A percentile compares a stretch with the other conserved stretches of the same genome.
phyloP scores from a whole-genome alignment of 2,329 filamentous ascomycete genomes.

The Penicillium sp. region DNA sequence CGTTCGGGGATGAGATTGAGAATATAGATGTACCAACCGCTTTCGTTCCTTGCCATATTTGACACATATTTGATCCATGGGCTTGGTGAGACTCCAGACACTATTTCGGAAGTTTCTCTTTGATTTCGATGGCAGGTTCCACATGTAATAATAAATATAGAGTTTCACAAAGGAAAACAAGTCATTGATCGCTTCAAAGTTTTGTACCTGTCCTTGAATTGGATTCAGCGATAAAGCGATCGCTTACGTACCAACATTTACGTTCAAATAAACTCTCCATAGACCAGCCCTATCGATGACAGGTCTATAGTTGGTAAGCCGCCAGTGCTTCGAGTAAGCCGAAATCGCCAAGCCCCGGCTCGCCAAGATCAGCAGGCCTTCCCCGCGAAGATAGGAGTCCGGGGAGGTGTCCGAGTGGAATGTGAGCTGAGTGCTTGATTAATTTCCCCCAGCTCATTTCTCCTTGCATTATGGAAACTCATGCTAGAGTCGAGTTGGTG shows the following conservation, averaged over 20 bases:
- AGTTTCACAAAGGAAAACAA: background rate
- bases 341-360: background rate
- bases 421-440: background rate
- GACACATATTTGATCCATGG: background rate
- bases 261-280: background rate
- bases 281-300: background rate
- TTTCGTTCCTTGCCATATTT: slow-evolving; percentile 6
- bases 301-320: background rate
- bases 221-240: background rate
- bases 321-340: background rate
- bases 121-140: background rate
- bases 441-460: background rate
- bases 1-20: background rate
- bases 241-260: background rate
- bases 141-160: background rate
- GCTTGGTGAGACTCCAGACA: background rate
- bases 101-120: background rate
- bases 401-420: background rate
- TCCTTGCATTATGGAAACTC: background rate
- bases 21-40: slow-evolving; percentile 6
- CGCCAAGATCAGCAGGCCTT: background rate
- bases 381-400: background rate
- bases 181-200: too few species aligned
- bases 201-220: too few species aligned
- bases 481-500: background rate